Base-by-base conservation (phyloP, 306 rosid genomes). In the Luffa acutangula region DNA sequence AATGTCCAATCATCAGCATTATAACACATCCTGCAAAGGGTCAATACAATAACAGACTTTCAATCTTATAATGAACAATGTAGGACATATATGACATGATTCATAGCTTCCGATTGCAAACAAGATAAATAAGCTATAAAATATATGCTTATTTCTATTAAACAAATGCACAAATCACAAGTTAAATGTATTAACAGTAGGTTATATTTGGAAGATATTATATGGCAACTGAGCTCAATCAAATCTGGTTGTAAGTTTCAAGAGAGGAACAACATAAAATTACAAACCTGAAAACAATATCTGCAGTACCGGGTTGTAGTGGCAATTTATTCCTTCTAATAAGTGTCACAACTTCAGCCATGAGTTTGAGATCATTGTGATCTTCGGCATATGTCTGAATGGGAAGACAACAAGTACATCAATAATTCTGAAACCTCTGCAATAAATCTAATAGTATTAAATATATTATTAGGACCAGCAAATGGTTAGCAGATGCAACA, bases 241-340 rank as follows among this genome's bases (percentile, higher is more conserved):
- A 51, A 74, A 48, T n/a, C 21, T 7, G 52, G 31, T 34, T 17
- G 8, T 6, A 81, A 62, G 76, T 49, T 31, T 43, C 46, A 59
- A 9, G 10, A 37, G 48, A 57, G 57, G 21, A 20, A 56, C 41
- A 58, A 42, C 6, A 21, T 77, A 42, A 25, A 11, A 83, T 18
- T 17, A 67, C 52, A 53, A 81, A 92, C 99, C 99, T 90, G 87
- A 93, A 93, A 81, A 95, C 89, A 60, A 93, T 92, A 89, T 95
- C 99, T 78, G 97, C 97, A 58, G 99, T 93, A 81, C 97, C 97
- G 14, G 99, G 89, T 83, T 95, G 99, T 90, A 91, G 79, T 37
- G 93, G 93, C 71, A 95, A 69, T 85, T 79, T 89, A 84, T 93
- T 95, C 82, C n/a, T 84, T 86, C 88, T 88, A 62, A 90, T 6